Percentiles rank a stretch among this genome's conserved stretches.
Conservation (phyloP, 306 rosid species). For the Trifolium subterraneum region DNA sequence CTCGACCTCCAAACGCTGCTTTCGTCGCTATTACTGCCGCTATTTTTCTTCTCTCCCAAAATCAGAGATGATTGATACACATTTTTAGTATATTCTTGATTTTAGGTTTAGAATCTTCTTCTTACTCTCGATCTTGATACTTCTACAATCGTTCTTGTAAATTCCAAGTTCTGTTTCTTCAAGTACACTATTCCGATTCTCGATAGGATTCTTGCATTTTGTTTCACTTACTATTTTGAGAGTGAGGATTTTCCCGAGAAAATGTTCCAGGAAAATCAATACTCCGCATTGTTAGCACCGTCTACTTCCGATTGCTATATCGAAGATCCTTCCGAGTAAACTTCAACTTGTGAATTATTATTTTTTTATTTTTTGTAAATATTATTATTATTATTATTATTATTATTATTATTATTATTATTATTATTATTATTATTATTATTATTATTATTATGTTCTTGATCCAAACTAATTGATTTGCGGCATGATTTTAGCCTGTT, state of each 20-base stretch:
- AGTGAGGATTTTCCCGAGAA: slow-evolving; percentile 39
- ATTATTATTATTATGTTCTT: neutral
- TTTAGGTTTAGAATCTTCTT: slow-evolving; percentile 31
- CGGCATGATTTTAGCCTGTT: neutral
- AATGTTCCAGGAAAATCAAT: slow-evolving; percentile 40
- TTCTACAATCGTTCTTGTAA: neutral
- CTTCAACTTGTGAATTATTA: neutral
- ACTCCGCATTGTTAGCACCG: slow-evolving; percentile 10
- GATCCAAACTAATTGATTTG: slow-evolving; percentile 22
- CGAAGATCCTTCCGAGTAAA: slow-evolving; percentile 50
- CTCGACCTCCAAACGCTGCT: neutral
- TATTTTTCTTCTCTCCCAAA: neutral
- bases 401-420: neutral
- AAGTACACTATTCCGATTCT: slow-evolving; percentile 10
- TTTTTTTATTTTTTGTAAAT: too few species aligned
- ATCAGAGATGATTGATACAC: neutral
- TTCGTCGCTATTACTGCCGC: neutral
- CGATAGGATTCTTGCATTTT: slow-evolving; percentile 6
- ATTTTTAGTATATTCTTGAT: slow-evolving; percentile 4
- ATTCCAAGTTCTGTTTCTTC: slow-evolving; percentile 18
- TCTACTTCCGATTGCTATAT: slow-evolving; percentile 15
- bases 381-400: neutral
- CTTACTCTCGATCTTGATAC: slow-evolving; percentile 5
- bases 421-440: too few species aligned
- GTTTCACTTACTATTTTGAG: neutral